Base-by-base conservation (phyloP, 495 filamentous ascomycete species). In the Thermochaetoides thermophila region DNA sequence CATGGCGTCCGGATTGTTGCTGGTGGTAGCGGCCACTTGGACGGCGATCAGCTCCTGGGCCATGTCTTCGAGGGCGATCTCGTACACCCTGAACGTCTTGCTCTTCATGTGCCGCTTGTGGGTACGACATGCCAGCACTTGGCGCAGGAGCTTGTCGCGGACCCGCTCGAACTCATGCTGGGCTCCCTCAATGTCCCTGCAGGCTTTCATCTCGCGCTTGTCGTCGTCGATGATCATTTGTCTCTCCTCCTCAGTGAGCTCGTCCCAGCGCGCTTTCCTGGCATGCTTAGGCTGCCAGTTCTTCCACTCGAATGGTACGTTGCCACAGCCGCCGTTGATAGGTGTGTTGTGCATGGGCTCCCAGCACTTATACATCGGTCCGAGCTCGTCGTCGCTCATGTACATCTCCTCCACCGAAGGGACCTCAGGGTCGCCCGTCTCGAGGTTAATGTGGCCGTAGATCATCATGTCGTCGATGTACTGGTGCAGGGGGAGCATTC, bases 361-460 rank as follows among this genome's bases (percentile, higher is more conserved):
- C 41, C 29, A 38, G 6, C 6, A 15, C 18, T 30, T 31, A 27
- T 46, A 34, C 9, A 37, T 33, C 4, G 39, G 38, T 13, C 26
- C 34, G 16, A 41, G 31, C 11, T 55, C 48, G 10, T 56, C 58
- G 34, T 63, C 58, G 45, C 56, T 55, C 42, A 63, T 61, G 43
- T 65, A 60, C 49, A 58, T 51, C 52, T 64, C 61, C 10, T 60
- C 56, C 31, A 52, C 36, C 16, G 41, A 49, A 7, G 56, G 53
- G 3, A 53, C 46, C 4, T 54, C 37, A 32, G 61, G 52, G 37
- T 53, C 25, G 27, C 55, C 55, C 5, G 62, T 66, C 15, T 31
- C 30, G 17, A 45, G 36, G 44, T 75, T 56, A 19, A 71, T 51
- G 44, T 66, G 69, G 2, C 73, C 73, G 42, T 57, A 74, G n/a